A percentile compares a stretch with the other conserved stretches of the same genome.
Evolutionary conservation across 2,329 filamentous ascomycete species (phyloP).

Genomic region (Venturia aucupariae): DNA sequence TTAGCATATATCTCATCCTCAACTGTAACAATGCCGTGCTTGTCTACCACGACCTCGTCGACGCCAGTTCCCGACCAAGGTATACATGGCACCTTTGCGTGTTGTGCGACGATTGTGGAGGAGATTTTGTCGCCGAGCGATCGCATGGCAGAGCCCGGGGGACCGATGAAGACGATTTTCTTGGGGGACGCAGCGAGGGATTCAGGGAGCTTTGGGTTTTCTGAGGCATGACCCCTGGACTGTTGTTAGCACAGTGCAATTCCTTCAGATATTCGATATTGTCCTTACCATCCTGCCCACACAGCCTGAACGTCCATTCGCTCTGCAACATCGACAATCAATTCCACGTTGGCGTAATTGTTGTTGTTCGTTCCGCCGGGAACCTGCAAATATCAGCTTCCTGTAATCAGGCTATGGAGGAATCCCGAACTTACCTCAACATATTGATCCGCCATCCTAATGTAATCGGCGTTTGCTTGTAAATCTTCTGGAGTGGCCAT

Average conservation of each 20-base stretch:
- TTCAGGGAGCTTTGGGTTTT: constrained; percentile 96
- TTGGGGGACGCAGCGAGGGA: constrained; percentile 91
- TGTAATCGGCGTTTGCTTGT: constrained; percentile 96
- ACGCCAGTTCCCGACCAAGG: constrained; percentile 98
- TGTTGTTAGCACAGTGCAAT: neutral
- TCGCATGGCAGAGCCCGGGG: constrained; percentile 95
- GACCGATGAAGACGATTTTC: constrained; percentile 98
- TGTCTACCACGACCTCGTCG: constrained; percentile 67
- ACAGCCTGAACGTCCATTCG: constrained; percentile 97
- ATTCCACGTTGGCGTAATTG: constrained; percentile 99
- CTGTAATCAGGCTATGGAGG: constrained; percentile 15
- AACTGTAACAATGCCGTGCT: constrained; percentile 84
- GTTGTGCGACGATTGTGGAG: constrained; percentile 96
- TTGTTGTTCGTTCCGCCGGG: constrained; percentile 99
- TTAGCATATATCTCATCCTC: constrained; percentile 75
- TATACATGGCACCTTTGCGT: constrained; percentile 92
- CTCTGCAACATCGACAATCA: constrained; percentile 97
- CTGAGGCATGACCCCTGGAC: constrained; percentile 74
- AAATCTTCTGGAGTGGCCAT: constrained; percentile 99
- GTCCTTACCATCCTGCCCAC: constrained; percentile 88
- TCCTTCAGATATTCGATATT: neutral
- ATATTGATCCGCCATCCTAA: constrained; percentile 98
- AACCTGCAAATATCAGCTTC: constrained; percentile 43
- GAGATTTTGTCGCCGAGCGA: constrained; percentile 99
- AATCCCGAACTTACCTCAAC: constrained; percentile 56